Base-by-base conservation (phyloP, 2,329 filamentous ascomycete species). In the Diaporthe citrichinensis region DNA sequence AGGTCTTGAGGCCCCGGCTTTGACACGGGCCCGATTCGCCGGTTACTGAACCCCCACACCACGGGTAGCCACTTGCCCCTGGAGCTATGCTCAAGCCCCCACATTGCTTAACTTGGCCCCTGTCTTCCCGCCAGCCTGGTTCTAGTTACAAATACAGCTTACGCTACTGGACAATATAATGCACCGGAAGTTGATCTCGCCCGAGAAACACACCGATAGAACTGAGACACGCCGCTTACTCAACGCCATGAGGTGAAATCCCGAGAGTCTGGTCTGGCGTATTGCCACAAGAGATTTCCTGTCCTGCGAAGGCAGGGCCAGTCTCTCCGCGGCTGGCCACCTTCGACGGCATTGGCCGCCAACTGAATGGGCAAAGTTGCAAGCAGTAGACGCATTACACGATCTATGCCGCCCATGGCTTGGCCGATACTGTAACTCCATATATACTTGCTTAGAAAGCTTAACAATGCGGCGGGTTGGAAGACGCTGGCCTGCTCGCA, bases 1-100 rank as follows among this genome's bases (percentile, higher is more conserved):
- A 53, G 34, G 31, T 36, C 46, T 28, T 28, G 44, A 53, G 34
- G 31, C 25, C 46, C 44, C 31, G 44, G 62, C 28, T 51, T 53
- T 51, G 62, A 25, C 62, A 25, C 23, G 65, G 46, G 31, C 46
- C 46, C 61, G 61, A 34, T 31, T 67, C 61, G 44, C 41, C 41
- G 28, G 31, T 5, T 23, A 17, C 28, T 20, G 28, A 23, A 23
- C 61, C 65, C 65, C 65, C 65, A 55, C 65, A 31, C 65, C 9
- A 41, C 31, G 20, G 41, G 10, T 2, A 5, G 6, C 49, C 23
- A 23, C 23, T 14, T 14, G 6, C 49, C 65, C 65, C 46, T 55
- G 41, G 46, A 68, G 46, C 65, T 39, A 53, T 31, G 31, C 4
- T 39, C 31, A 51, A 20, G 20, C 46, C 62, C 65, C 65, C 46